These are phyloP conservation scores for Adansonia gregorii DNA, from an alignment of 441 rosid genomes.

Conservation along the genomic window DNA sequence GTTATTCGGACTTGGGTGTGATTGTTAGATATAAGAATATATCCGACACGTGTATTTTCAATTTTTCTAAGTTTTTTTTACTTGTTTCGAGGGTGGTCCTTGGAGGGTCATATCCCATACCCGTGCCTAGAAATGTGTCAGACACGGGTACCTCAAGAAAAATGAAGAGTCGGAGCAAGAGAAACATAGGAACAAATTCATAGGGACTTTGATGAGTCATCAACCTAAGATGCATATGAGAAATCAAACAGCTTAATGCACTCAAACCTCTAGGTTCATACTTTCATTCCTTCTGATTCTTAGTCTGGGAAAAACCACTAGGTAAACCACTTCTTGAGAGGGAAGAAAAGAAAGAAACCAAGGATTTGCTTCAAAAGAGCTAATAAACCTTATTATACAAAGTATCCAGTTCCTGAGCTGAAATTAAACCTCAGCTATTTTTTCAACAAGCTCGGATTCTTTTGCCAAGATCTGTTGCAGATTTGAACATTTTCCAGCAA, in stretches of 20 bases:
- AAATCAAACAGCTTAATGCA: conserved; percentile 17
- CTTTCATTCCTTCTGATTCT: neutral
- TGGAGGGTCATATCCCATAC: no score
- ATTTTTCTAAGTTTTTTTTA: no score
- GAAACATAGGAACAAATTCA: neutral
- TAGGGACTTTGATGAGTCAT: neutral
- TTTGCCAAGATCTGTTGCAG: conserved; percentile 60
- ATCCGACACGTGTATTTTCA: no score
- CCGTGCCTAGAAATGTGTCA: no score
- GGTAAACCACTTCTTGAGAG: conserved; percentile 20
- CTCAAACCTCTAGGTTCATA: neutral
- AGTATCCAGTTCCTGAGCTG: conserved; percentile 50
- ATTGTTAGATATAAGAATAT: no score
- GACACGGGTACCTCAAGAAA: no score
- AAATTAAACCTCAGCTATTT: conserved; percentile 85
- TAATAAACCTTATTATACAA: conserved; percentile 56
- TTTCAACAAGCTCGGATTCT: conserved; percentile 88
- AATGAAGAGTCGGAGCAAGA: no score
- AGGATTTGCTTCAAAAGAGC: conserved; percentile 35
- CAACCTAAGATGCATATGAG: neutral
- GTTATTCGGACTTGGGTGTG: no score
- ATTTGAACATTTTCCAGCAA: conserved; percentile 49
- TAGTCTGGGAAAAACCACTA: neutral
- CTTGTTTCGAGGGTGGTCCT: no score
- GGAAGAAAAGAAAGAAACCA: conserved; percentile 27